Evolutionary conservation across 441 rosid genomes (phyloP).

Genomic region (Mallotus repandus): DNA sequence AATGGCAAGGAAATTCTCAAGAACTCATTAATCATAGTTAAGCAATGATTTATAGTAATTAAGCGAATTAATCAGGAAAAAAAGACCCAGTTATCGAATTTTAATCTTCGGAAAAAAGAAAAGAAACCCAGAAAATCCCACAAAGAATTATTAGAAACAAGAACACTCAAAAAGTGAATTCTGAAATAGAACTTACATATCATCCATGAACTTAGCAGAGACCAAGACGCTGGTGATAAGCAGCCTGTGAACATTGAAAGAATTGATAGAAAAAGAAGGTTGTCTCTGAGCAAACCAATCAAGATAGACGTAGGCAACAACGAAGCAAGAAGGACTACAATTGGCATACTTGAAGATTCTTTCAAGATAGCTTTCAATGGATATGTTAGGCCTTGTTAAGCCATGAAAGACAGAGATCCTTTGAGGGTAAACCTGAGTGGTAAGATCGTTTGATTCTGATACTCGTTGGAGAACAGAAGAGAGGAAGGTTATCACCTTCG

Average conservation of each 20-base stretch:
- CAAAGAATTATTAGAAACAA: neutral
- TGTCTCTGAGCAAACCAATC: slow-evolving; percentile 70
- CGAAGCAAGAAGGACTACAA: slow-evolving; percentile 83
- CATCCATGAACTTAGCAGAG: slow-evolving; percentile 94
- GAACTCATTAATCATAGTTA: neutral
- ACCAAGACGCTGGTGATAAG: slow-evolving; percentile 82
- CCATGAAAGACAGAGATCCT: slow-evolving; percentile 66
- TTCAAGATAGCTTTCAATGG: slow-evolving; percentile 67
- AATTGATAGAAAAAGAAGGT: slow-evolving; percentile 57
- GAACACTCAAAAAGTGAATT: neutral
- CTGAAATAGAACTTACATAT: slow-evolving; percentile 55
- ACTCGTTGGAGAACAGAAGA: slow-evolving; percentile 69
- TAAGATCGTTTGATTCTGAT: slow-evolving; percentile 59
- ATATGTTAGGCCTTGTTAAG: slow-evolving; percentile 59
- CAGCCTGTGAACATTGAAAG: slow-evolving; percentile 74
- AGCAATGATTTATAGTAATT: neutral
- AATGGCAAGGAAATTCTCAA: neutral
- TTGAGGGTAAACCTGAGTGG: slow-evolving; percentile 34
- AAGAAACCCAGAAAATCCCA: neutral
- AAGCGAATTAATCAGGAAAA: too few relatives aligned
- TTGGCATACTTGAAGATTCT: slow-evolving; percentile 86
- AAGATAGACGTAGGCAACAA: slow-evolving; percentile 79
- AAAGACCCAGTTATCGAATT: neutral
- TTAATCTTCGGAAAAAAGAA: too few relatives aligned
- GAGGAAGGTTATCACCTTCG: slow-evolving; percentile 52